Evolutionary conservation across 1,139 yeast genomes (phyloP).

Genomic region (Kodamaea suecica): DNA sequence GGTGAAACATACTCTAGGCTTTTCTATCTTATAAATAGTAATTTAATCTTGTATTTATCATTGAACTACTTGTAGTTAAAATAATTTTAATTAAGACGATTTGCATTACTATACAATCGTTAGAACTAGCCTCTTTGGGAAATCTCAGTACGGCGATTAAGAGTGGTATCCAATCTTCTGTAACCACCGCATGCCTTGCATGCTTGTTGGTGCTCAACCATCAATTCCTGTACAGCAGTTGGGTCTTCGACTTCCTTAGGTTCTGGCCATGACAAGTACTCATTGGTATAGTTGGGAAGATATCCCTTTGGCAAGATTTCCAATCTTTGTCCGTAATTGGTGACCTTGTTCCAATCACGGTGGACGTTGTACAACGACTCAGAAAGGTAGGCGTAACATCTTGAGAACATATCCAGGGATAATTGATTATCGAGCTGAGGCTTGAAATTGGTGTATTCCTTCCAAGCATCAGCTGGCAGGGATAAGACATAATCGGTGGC

Average conservation of each 20-base stretch:
- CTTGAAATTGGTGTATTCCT: constrained; percentile 45
- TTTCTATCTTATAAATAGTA: too few species aligned
- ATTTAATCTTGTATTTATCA: too few species aligned
- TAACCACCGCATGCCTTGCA: constrained; percentile 51
- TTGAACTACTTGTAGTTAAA: too few species aligned
- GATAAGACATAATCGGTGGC: constrained; percentile 48
- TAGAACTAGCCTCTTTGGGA: background rate
- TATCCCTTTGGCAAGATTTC: constrained; percentile 50
- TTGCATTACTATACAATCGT: background rate
- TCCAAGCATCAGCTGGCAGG: constrained; percentile 46
- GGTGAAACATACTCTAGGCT: too few species aligned
- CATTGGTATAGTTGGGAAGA: constrained; percentile 50
- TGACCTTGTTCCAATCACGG: constrained; percentile 57
- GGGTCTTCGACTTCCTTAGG: constrained; percentile 50
- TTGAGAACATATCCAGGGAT: constrained; percentile 47
- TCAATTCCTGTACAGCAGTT: constrained; percentile 41
- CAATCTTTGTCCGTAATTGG: constrained; percentile 53
- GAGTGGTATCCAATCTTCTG: constrained; percentile 35
- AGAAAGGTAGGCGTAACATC: constrained; percentile 56
- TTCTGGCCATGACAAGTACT: constrained; percentile 48
- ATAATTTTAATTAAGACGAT: too few species aligned
- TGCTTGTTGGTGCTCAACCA: constrained; percentile 45
- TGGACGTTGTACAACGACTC: constrained; percentile 52
- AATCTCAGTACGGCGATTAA: too few species aligned
- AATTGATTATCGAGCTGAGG: constrained; percentile 44